Percentiles rank a stretch among this genome's conserved stretches.
These are phyloP conservation scores for Tetrapisispora taiwanensis DNA, from an alignment of 805 yeast genomes.

Conservation along the genomic window DNA sequence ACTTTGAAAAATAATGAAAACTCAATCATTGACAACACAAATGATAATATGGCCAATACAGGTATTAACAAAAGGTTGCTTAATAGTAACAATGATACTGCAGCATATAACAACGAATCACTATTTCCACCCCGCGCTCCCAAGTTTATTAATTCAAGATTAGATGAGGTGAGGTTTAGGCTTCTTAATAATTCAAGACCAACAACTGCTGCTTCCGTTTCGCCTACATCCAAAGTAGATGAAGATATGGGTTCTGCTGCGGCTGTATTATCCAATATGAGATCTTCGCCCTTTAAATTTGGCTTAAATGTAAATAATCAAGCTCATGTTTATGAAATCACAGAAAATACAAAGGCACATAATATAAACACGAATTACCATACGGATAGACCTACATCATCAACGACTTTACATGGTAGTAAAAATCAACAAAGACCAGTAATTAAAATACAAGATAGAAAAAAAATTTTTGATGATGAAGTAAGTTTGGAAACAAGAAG, in stretches of 20 bases:
- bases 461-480: conserved; percentile 3
- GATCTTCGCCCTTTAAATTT: conserved; percentile 27
- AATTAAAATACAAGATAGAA: conserved; percentile 18
- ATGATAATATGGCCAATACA: background rate
- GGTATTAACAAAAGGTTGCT: no score
- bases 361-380: conserved; percentile 3
- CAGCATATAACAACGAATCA: conserved; percentile 3
- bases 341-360: background rate
- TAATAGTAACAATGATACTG: background rate
- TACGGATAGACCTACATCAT: conserved; percentile 22
- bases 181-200: conserved; percentile 19
- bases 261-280: conserved; percentile 26
- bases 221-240: conserved; percentile 6
- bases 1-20: background rate
- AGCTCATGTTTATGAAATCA: no score
- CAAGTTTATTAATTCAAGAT: conserved; percentile 24
- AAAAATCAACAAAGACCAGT: conserved; percentile 18
- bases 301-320: conserved; percentile 4
- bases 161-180: conserved; percentile 25
- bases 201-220: conserved; percentile 3
- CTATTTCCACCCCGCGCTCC: conserved; percentile 21
- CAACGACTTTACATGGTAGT: conserved; percentile 13
- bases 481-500: background rate
- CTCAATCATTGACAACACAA: background rate
- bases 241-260: conserved; percentile 27